phyloP scores from a whole-genome alignment of 2,329 filamentous ascomycete species.

The Scedosporium aurantiacum region DNA sequence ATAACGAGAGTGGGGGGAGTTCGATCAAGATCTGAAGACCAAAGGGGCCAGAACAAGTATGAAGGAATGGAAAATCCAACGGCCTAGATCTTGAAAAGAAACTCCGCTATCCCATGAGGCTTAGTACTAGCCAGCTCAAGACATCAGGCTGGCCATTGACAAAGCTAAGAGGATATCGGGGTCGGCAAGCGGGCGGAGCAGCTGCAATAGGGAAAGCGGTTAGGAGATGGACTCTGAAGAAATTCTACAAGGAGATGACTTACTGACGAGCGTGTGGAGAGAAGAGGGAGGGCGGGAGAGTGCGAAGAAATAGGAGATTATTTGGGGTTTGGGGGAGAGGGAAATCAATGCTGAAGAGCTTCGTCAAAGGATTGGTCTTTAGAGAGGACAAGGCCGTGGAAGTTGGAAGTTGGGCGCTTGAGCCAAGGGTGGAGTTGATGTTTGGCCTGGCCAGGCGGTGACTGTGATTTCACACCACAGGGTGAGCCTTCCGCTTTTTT shows the following conservation, averaged over 20 bases:
- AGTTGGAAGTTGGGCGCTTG: constrained; percentile 1
- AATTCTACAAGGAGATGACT: not conserved
- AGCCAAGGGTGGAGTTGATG: constrained; percentile 3
- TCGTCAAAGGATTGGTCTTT: not conserved
- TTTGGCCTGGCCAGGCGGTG: constrained; percentile 6
- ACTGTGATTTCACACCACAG: constrained; percentile 1
- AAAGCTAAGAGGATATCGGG: not conserved
- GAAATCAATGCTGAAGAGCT: not conserved
- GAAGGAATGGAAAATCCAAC: not conserved
- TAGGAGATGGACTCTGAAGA: not conserved
- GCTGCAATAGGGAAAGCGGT: not conserved
- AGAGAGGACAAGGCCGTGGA: not conserved
- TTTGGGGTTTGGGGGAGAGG: not conserved
- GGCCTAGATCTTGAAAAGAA: constrained; percentile 3
- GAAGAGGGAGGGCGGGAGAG: not conserved
- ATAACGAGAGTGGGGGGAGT: not conserved
- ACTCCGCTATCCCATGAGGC: not conserved
- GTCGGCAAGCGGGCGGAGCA: not conserved
- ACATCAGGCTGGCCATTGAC: constrained; percentile 3
- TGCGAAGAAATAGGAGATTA: not conserved
- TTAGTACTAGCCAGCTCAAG: not conserved
- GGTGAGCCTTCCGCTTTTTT: not conserved
- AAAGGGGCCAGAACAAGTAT: not conserved
- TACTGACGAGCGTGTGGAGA: not conserved
- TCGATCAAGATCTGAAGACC: constrained; percentile 2